Evolutionary conservation across 495 filamentous ascomycete species (phyloP).

Genomic region (Tuber indicum): DNA sequence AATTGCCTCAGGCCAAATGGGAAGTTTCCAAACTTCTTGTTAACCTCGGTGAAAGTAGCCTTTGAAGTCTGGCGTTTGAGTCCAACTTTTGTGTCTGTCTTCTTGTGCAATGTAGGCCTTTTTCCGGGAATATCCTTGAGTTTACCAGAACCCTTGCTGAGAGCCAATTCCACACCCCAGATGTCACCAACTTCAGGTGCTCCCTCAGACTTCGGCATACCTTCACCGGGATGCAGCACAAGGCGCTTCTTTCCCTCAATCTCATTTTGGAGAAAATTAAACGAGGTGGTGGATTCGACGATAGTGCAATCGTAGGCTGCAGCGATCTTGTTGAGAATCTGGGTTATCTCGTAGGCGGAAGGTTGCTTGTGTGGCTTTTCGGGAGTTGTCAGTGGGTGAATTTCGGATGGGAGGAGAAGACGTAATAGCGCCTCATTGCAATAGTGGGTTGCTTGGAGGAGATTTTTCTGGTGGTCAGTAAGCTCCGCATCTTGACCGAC

Average conservation of each 20-base stretch:
- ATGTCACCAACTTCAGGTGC: slow-evolving; percentile 85
- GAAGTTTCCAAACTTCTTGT: slow-evolving; percentile 95
- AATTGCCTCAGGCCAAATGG: slow-evolving; percentile 96
- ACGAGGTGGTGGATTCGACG: slow-evolving; percentile 95
- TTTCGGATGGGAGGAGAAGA: slow-evolving; percentile 80
- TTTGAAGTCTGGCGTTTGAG: slow-evolving; percentile 89
- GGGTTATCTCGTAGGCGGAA: slow-evolving; percentile 75
- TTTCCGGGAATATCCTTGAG: slow-evolving; percentile 75
- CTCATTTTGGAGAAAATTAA: slow-evolving; percentile 91
- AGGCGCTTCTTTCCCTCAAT: slow-evolving; percentile 99
- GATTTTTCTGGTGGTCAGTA: slow-evolving; percentile 64
- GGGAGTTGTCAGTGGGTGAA: slow-evolving; percentile 67
- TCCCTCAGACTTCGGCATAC: slow-evolving; percentile 80
- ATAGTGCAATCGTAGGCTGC: slow-evolving; percentile 85
- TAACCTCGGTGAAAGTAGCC: slow-evolving; percentile 81
- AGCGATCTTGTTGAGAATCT: slow-evolving; percentile 82
- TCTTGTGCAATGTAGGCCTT: slow-evolving; percentile 82
- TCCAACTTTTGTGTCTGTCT: slow-evolving; percentile 80
- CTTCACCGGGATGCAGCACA: slow-evolving; percentile 77
- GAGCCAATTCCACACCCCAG: slow-evolving; percentile 94
- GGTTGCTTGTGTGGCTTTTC: slow-evolving; percentile 72
- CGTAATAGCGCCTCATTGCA: slow-evolving; percentile 90
- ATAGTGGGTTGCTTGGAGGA: slow-evolving; percentile 85
- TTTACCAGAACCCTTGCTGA: slow-evolving; percentile 86
- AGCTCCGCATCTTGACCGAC: slow-evolving; percentile 45